Percentiles rank a stretch among this genome's conserved stretches.
Conservation (phyloP, 768 basidiomycete species). For the Tulasnella sp. region DNA sequence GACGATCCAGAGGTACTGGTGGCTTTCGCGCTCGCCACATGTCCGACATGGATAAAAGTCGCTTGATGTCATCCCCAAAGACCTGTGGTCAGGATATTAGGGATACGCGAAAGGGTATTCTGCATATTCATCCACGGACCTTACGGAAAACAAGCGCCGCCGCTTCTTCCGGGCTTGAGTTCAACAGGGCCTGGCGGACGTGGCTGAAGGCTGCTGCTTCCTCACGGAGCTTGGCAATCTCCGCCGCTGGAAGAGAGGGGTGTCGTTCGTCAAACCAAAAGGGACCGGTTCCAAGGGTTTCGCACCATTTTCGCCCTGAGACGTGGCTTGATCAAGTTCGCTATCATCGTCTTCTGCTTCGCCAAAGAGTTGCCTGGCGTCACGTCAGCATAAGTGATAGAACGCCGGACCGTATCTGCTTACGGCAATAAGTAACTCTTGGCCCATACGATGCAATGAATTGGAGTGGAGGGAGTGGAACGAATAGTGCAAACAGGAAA, state of each 20-base stretch:
- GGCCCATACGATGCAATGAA: slow-evolving; percentile 98
- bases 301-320: slow-evolving; percentile 85
- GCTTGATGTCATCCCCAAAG: slow-evolving; percentile 75
- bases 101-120: background rate
- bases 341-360: slow-evolving; percentile 74
- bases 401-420: slow-evolving; percentile 23
- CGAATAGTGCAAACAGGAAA: slow-evolving; percentile 98
- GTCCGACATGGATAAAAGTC: slow-evolving; percentile 83
- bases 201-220: slow-evolving; percentile 79
- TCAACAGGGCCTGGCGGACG: slow-evolving; percentile 57
- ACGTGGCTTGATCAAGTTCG: slow-evolving; percentile 86
- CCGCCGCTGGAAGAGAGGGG: slow-evolving; percentile 44
- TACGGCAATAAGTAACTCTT: slow-evolving; percentile 92
- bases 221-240: slow-evolving; percentile 79
- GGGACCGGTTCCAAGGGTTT: background rate
- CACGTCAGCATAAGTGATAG: background rate
- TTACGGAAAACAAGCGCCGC: slow-evolving; percentile 73
- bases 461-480: slow-evolving; percentile 90
- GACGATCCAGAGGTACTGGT: slow-evolving; percentile 72
- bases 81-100: slow-evolving; percentile 41
- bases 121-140: slow-evolving; percentile 32
- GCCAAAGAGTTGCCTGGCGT: slow-evolving; percentile 75
- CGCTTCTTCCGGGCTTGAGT: slow-evolving; percentile 23
- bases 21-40: slow-evolving; percentile 93
- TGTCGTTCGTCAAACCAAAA: background rate